These are phyloP conservation scores for Gastrolobium bilobum DNA, from an alignment of 306 rosid genomes.

Conservation along the genomic window DNA sequence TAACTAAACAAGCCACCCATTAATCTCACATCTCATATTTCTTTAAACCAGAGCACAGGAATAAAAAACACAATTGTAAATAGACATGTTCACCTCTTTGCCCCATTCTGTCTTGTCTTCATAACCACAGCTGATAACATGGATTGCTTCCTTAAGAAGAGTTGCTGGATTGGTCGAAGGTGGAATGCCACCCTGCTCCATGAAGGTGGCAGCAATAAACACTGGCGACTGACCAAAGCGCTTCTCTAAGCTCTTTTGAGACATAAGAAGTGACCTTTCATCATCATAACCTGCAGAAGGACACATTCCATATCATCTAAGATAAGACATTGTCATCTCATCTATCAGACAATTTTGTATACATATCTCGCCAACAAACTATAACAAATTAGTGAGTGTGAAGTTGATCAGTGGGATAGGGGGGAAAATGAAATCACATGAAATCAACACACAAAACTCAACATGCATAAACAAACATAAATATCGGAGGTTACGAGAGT, in stretches of 20 bases:
- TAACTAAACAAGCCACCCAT: constrained; percentile 31
- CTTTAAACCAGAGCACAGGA: constrained; percentile 16
- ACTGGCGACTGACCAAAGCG: constrained; percentile 99
- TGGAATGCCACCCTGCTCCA: constrained; percentile 99
- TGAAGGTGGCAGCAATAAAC: constrained; percentile 96
- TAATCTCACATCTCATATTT: constrained; percentile 16
- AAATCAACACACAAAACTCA: not conserved
- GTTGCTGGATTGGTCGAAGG: constrained; percentile 97
- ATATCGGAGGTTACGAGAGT: not conserved
- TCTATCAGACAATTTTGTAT: constrained; percentile 20
- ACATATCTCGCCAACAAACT: constrained; percentile 9
- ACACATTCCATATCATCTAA: constrained; percentile 15
- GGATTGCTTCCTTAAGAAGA: constrained; percentile 98
- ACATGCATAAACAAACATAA: constrained; percentile 29
- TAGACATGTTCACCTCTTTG: constrained; percentile 76
- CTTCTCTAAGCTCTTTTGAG: constrained; percentile 96
- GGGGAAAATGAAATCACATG: constrained; percentile 18
- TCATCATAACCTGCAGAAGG: constrained; percentile 87
- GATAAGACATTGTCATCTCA: constrained; percentile 34
- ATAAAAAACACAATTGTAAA: constrained; percentile 29
- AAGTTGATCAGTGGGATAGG: not conserved
- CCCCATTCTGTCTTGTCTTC: constrained; percentile 99
- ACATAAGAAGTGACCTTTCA: constrained; percentile 92
- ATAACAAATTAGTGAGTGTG: not conserved
- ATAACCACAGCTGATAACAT: constrained; percentile 98